Base-by-base conservation (phyloP, 371 early-diverging fungal genomes). In the Syncephalastrum monosporum region DNA sequence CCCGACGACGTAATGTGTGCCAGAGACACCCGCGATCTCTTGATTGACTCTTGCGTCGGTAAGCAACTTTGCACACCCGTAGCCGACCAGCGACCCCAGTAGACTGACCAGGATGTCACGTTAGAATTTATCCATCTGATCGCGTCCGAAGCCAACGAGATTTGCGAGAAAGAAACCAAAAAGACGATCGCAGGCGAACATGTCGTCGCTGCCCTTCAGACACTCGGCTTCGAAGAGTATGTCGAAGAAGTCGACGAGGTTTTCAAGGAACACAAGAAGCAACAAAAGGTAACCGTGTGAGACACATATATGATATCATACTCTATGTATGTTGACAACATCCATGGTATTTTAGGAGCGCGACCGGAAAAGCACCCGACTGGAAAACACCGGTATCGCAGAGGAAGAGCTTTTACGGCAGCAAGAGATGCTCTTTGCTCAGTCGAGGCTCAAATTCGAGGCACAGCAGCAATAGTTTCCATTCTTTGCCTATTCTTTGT, bases 151-250 rank as follows among this genome's bases (percentile, higher is more conserved):
- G 95, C 99, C 13, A 99, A 99, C 75, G 95, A 95, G 47, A 88
- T 92, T 23, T 99, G 99, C 72, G 99, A 99, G 69, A 95, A 94
- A 64, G 97, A 96, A 57, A 83, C 89, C 16, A 97, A 95, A 70
- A 99, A 99, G 79, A 99, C 99, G 3, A 99, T 99, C 58, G 91
- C 93, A 0, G 94, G 95, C 24, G 98, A 99, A 62, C 99, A 99
- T 72, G 92, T 99, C 5, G 81, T 96, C 38, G 65, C 87, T 5
- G 96, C 99, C 5, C 75, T 99, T 43, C 84, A 91, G 72, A 90
- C 86, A 12, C 84, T 97, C 19, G 99, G 98, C 0, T 99, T 96
- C 75, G 96, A 91, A 41, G 89, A 88, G 23, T 99, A 95, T 69
- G 80, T 97, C 4, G 77, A 82, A 41, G 93, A 96, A 61, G 92